These are phyloP conservation scores for Alopecurus myosuroides DNA, from an alignment of 176 grass and related monocot genomes.

Conservation along the genomic window DNA sequence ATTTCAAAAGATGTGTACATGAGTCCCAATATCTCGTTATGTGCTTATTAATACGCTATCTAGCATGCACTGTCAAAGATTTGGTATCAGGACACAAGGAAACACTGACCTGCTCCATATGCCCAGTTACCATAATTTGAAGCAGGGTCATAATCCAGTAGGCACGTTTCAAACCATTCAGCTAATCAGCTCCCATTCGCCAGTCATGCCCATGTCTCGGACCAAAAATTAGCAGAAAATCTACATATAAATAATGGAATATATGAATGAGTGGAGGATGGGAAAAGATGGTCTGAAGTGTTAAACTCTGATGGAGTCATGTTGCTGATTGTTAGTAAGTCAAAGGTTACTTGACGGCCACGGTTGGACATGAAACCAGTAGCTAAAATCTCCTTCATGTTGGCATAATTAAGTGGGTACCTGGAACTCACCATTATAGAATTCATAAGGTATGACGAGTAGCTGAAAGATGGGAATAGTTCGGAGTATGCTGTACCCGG, in stretches of 20 bases:
- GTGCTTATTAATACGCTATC: neutral
- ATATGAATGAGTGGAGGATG: neutral
- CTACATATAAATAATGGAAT: conserved; percentile 24
- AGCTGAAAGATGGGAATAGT: neutral
- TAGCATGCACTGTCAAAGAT: neutral
- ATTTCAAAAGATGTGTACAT: neutral
- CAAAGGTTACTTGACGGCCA: conserved; percentile 54
- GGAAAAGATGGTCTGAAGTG: neutral
- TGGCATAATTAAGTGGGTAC: conserved; percentile 92
- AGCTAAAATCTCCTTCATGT: conserved; percentile 80
- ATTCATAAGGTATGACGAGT: neutral
- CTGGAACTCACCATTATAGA: conserved; percentile 28
- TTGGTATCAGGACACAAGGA: neutral
- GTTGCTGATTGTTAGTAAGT: neutral
- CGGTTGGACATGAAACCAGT: conserved; percentile 94
- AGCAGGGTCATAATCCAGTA: conserved; percentile 86
- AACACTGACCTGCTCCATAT: conserved; percentile 73
- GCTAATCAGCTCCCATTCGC: conserved; percentile 93
- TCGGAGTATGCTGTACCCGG: conserved; percentile 41
- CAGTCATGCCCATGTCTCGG: conserved; percentile 94
- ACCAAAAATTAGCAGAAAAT: conserved; percentile 98
- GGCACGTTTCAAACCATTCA: conserved; percentile 89
- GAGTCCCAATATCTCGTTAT: neutral
- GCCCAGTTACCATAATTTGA: conserved; percentile 99
- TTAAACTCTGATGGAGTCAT: neutral